Percentiles rank a stretch among this genome's conserved stretches.
Conservation (phyloP, 352 stramenopile genomes). For the Phytophthora megakarya region DNA sequence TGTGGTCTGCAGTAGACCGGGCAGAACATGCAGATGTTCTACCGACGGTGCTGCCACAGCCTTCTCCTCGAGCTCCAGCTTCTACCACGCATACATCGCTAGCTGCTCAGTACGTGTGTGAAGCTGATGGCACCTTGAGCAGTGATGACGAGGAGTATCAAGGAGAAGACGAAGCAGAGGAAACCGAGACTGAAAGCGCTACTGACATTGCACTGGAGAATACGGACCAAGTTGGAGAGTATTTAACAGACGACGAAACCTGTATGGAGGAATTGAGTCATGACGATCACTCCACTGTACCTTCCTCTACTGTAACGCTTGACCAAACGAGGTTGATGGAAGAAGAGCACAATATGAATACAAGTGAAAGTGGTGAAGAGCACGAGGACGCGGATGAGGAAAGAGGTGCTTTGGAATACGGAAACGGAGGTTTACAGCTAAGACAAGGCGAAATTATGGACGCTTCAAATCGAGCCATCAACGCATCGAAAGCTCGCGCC, state of each 20-base stretch:
- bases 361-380: constrained; percentile 4
- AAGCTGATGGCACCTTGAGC: constrained; percentile 32
- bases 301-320: background rate
- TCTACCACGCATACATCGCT: constrained; percentile 8
- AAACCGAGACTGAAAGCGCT: constrained; percentile 23
- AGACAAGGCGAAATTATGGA: constrained; percentile 39
- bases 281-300: no score
- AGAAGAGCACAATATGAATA: constrained; percentile 1
- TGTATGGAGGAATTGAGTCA: constrained; percentile 4
- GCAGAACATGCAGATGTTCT: constrained; percentile 18
- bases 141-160: constrained; percentile 29
- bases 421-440: constrained; percentile 8
- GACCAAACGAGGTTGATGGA: constrained; percentile 1
- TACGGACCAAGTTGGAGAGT: constrained; percentile 10
- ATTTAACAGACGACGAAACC: constrained; percentile 6
- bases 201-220: constrained; percentile 1
- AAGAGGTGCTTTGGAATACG: constrained; percentile 3
- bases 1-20: constrained; percentile 41
- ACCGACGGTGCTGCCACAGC: background rate
- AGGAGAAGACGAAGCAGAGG: constrained; percentile 21
- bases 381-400: constrained; percentile 9
- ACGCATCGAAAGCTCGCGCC: constrained; percentile 63
- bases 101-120: constrained; percentile 14
- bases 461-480: constrained; percentile 63
- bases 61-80: background rate